Conservation (phyloP, 2,329 filamentous ascomycete species). For the Cladosporium halotolerans region DNA sequence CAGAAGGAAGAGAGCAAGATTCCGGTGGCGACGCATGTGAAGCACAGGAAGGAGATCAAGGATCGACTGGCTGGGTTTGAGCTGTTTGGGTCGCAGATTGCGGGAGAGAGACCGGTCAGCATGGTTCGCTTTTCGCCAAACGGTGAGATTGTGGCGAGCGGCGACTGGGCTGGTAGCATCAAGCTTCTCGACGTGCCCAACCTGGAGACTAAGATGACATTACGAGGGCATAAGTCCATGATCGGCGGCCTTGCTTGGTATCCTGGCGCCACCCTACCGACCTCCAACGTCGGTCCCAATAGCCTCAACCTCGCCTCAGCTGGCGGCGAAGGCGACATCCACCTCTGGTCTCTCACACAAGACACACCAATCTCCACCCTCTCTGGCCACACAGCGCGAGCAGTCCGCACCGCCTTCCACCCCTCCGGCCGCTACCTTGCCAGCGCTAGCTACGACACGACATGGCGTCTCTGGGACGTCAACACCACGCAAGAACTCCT, state of each 20-base stretch:
- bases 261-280: slow-evolving; percentile 70
- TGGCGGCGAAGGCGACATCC: slow-evolving; percentile 78
- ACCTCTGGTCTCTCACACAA: slow-evolving; percentile 83
- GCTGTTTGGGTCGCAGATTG: slow-evolving; percentile 87
- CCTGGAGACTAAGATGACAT: slow-evolving; percentile 65
- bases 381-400: slow-evolving; percentile 75
- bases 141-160: slow-evolving; percentile 75
- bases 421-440: slow-evolving; percentile 85
- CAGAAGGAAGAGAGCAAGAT: slow-evolving; percentile 79
- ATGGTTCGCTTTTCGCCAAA: slow-evolving; percentile 87
- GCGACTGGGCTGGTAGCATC: slow-evolving; percentile 88
- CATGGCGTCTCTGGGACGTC: slow-evolving; percentile 75
- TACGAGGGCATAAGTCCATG: slow-evolving; percentile 81
- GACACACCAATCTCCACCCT: slow-evolving; percentile 80
- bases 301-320: slow-evolving; percentile 83
- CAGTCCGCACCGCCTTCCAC: slow-evolving; percentile 90
- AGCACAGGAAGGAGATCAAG: slow-evolving; percentile 84
- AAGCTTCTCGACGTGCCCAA: slow-evolving; percentile 79
- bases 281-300: slow-evolving; percentile 59
- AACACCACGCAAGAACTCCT: slow-evolving; percentile 12
- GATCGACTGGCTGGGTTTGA: slow-evolving; percentile 77
- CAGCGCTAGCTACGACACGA: slow-evolving; percentile 91
- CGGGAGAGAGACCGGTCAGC: slow-evolving; percentile 82
- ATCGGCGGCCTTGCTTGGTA: slow-evolving; percentile 89
- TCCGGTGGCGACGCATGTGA: slow-evolving; percentile 81